Evolutionary conservation across 2,329 filamentous ascomycete species (phyloP).

Genomic region (Cordyceps cicadae): DNA sequence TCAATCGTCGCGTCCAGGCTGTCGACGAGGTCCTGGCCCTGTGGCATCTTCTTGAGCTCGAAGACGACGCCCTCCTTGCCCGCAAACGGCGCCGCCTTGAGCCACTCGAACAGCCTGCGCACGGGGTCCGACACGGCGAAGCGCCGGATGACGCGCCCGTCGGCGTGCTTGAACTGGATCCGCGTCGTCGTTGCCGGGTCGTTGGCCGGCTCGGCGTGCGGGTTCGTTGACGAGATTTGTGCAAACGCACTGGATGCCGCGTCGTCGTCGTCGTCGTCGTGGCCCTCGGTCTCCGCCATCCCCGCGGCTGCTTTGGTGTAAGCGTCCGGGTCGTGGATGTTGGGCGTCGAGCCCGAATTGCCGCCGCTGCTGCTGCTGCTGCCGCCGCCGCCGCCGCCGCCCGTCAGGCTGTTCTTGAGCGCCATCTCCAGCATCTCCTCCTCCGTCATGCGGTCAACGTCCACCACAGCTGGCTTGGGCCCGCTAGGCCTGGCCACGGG

Average conservation of each 20-base stretch:
- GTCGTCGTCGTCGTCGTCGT: conserved; percentile 18
- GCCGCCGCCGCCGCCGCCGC: conserved; percentile 43
- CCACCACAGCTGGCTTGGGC: conserved; percentile 59
- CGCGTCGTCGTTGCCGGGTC: conserved; percentile 68
- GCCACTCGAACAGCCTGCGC: conserved; percentile 85
- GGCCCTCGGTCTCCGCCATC: conserved; percentile 36
- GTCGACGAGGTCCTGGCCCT: conserved; percentile 74
- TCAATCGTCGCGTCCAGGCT: conserved; percentile 65
- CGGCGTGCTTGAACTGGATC: conserved; percentile 85
- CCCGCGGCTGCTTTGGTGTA: conserved; percentile 61
- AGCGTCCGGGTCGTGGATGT: conserved; percentile 74
- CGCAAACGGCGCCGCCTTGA: conserved; percentile 79
- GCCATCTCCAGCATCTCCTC: conserved; percentile 97
- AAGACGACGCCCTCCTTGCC: conserved; percentile 73
- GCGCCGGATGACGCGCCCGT: conserved; percentile 76
- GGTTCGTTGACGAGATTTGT: conserved; percentile 60
- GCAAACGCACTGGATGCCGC: conserved; percentile 45
- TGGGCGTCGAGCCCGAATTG: conserved; percentile 33
- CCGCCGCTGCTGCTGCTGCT: conserved; percentile 20
- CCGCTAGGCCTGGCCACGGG: conserved; percentile 64
- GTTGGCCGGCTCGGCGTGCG: conserved; percentile 70
- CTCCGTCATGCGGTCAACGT: conserved; percentile 85
- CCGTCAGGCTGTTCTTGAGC: conserved; percentile 79
- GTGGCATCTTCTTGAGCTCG: conserved; percentile 74
- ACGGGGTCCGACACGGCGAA: conserved; percentile 73